Evolutionary conservation across 768 basidiomycete genomes (phyloP).

Genomic region (Terana coerulea): DNA sequence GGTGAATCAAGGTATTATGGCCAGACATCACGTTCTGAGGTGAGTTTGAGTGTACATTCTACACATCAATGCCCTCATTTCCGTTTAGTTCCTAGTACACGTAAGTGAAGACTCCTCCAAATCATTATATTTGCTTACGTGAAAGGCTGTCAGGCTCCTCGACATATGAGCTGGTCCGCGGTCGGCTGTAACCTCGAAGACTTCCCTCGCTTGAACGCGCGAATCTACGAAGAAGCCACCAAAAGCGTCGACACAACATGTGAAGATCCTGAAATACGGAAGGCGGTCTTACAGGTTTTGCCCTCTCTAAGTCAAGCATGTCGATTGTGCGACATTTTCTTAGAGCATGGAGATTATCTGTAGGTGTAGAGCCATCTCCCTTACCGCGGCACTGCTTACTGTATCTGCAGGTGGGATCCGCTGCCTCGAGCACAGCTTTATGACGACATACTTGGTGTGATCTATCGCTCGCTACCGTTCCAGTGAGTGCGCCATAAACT

Average conservation of each 20-base stretch:
- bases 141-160: constrained; percentile 21
- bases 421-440: constrained; percentile 51
- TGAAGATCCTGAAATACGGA: constrained; percentile 29
- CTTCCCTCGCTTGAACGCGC: constrained; percentile 37
- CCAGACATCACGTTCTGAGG: constrained; percentile 66
- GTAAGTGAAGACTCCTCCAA: constrained; percentile 28
- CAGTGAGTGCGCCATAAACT: constrained; percentile 12
- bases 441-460: constrained; percentile 48
- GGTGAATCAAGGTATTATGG: constrained; percentile 59
- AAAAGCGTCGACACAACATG: constrained; percentile 24
- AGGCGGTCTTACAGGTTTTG: constrained; percentile 43
- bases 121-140: background rate
- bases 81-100: constrained; percentile 51
- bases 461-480: constrained; percentile 50
- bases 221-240: constrained; percentile 37
- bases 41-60: constrained; percentile 27
- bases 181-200: background rate
- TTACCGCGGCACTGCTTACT: background rate
- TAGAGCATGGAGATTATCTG: constrained; percentile 59
- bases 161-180: background rate
- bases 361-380: constrained; percentile 29
- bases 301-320: constrained; percentile 59
- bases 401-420: constrained; percentile 44
- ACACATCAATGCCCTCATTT: background rate
- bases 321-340: constrained; percentile 59